Conservation (phyloP, 768 basidiomycete species). For the Leccinum broughii region DNA sequence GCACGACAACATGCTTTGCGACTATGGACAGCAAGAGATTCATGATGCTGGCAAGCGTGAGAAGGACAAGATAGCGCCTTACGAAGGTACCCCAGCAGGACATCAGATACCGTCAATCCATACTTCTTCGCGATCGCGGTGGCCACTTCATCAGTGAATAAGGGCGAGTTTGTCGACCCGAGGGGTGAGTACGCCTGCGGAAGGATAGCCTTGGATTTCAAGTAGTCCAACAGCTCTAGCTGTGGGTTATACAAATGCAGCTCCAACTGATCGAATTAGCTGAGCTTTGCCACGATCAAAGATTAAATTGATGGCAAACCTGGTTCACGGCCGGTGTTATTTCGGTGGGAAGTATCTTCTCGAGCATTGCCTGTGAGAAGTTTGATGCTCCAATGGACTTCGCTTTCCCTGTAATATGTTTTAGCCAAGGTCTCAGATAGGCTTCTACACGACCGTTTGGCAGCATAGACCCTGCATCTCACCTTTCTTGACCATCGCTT, state of each 20-base stretch:
- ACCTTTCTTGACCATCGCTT: conserved; percentile 66
- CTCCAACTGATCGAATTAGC: conserved; percentile 50
- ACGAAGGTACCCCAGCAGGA: conserved; percentile 66
- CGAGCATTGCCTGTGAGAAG: conserved; percentile 65
- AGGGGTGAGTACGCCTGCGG: conserved; percentile 83
- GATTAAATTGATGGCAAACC: conserved; percentile 37
- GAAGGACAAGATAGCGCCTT: conserved; percentile 22
- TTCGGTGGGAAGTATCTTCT: conserved; percentile 64
- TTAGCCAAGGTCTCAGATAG: conserved; percentile 3
- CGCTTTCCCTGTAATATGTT: conserved; percentile 54
- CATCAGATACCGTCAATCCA: conserved; percentile 51
- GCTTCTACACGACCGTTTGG: conserved; percentile 4
- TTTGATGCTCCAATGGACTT: conserved; percentile 73
- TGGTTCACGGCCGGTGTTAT: conserved; percentile 75
- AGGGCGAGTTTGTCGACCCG: conserved; percentile 64
- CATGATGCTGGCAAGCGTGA: conserved; percentile 7
- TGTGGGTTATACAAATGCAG: conserved; percentile 76
- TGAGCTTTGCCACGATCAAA: not conserved
- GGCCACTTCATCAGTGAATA: conserved; percentile 64
- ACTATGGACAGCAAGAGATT: conserved; percentile 38
- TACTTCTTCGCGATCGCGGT: conserved; percentile 59
- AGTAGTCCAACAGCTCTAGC: conserved; percentile 61
- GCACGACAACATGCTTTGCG: conserved; percentile 59
- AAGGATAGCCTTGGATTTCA: conserved; percentile 64
- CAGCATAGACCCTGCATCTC: conserved; percentile 9